Conservation (phyloP, 345 rosid genomes). For the Aurinia saxatilis region DNA sequence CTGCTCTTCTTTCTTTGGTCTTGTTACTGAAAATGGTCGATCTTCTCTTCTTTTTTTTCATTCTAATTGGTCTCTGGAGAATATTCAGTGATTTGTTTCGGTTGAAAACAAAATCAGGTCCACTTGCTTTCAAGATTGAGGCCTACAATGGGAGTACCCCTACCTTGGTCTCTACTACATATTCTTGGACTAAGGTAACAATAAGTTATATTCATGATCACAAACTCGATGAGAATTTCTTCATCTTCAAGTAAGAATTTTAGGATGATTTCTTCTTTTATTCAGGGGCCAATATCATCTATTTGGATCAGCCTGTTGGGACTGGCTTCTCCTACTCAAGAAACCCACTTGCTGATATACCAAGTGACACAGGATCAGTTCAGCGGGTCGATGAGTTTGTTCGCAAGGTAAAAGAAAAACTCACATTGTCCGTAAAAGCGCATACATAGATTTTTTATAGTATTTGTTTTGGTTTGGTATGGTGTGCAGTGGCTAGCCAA, state of each 20-base stretch:
- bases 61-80: neutral
- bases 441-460: neutral
- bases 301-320: conserved; percentile 53
- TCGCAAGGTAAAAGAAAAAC: conserved; percentile 21
- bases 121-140: conserved; percentile 37
- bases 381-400: conserved; percentile 37
- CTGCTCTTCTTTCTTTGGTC: conserved; percentile 28
- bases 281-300: conserved; percentile 53
- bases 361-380: conserved; percentile 42
- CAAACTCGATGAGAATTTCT: conserved; percentile 28
- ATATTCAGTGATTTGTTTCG: neutral
- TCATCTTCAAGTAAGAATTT: conserved; percentile 30
- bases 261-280: conserved; percentile 22
- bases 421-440: neutral
- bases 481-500: conserved; percentile 22
- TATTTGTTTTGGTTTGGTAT: neutral
- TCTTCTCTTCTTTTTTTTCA: neutral
- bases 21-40: conserved; percentile 23
- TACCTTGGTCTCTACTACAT: no score
- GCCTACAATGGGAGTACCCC: conserved; percentile 62
- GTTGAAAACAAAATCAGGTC: conserved; percentile 37
- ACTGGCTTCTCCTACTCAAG: no score
- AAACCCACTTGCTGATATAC: conserved; percentile 36
- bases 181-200: no score
- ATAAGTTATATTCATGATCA: no score